Conservation (phyloP, 164 flowering plant genomes). For the Annona squamosa region DNA sequence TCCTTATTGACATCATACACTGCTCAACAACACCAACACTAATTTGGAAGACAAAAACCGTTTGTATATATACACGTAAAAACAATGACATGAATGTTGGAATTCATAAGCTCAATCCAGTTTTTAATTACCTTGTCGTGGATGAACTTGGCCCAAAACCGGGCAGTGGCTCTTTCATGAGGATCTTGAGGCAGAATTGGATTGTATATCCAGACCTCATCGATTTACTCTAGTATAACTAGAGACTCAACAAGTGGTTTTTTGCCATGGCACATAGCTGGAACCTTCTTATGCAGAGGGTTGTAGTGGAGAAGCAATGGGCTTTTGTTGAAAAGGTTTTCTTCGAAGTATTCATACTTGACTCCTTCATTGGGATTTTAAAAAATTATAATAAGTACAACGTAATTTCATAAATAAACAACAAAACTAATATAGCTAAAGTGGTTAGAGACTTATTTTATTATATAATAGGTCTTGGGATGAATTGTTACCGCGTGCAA, state of each 20-base stretch:
- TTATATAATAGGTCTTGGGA: no score
- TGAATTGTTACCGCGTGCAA: no score
- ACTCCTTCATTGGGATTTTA: background rate
- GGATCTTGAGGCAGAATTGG: background rate
- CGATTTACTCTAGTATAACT: background rate
- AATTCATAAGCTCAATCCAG: no score
- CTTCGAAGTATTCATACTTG: background rate
- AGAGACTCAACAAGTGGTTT: background rate
- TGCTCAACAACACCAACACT: background rate
- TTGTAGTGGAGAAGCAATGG: background rate
- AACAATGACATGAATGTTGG: no score
- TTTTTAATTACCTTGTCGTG: background rate
- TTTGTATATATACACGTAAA: no score
- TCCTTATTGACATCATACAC: conserved; percentile 7
- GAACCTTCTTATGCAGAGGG: background rate
- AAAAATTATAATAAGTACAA: no score
- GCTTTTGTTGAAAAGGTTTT: background rate
- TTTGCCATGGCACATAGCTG: background rate
- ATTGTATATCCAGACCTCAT: background rate
- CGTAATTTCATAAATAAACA: no score
- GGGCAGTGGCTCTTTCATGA: background rate
- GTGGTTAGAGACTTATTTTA: no score
- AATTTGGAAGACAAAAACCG: no score
- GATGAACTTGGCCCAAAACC: background rate
- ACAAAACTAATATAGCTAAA: no score